phyloP scores from a whole-genome alignment of 2,329 filamentous ascomycete species.

The Phialemonium atrogriseum region DNA sequence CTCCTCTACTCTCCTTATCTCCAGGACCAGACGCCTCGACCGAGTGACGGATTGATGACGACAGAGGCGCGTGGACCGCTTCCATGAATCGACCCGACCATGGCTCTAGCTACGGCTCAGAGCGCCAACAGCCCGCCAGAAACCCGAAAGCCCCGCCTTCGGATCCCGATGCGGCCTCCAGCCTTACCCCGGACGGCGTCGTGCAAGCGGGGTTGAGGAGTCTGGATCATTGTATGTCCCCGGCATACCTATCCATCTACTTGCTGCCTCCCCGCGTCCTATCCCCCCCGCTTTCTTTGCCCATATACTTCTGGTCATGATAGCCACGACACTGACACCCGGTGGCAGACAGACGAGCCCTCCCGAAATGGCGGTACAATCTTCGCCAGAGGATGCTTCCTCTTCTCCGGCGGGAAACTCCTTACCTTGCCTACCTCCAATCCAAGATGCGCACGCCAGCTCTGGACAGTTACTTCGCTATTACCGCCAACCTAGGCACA shows the following conservation, averaged over 20 bases:
- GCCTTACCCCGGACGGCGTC: conserved; percentile 22
- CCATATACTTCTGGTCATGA: background rate
- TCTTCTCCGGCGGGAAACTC: conserved; percentile 88
- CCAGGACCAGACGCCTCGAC: background rate
- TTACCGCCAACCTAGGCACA: conserved; percentile 91
- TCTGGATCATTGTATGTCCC: conserved; percentile 63
- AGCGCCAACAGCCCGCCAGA: conserved; percentile 25
- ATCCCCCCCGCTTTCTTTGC: conserved; percentile 5
- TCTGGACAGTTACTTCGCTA: conserved; percentile 93
- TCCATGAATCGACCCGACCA: conserved; percentile 16
- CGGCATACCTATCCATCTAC: background rate
- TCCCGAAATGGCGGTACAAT: conserved; percentile 83
- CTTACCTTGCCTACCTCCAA: conserved; percentile 84
- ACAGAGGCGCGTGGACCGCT: conserved; percentile 5
- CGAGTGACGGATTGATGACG: conserved; percentile 9
- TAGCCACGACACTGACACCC: conserved; percentile 4
- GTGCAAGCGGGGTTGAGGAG: conserved; percentile 72
- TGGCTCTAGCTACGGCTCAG: conserved; percentile 21
- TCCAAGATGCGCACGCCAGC: conserved; percentile 69
- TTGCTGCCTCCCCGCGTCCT: conserved; percentile 1
- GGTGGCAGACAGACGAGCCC: conserved; percentile 63
- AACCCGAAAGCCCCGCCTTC: too few relatives aligned
- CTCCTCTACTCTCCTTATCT: background rate
- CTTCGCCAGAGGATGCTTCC: conserved; percentile 77
- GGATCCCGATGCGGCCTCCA: too few relatives aligned